These are phyloP conservation scores for Aspergillus felis DNA, from an alignment of 2,329 filamentous ascomycete species.

Conservation along the genomic window DNA sequence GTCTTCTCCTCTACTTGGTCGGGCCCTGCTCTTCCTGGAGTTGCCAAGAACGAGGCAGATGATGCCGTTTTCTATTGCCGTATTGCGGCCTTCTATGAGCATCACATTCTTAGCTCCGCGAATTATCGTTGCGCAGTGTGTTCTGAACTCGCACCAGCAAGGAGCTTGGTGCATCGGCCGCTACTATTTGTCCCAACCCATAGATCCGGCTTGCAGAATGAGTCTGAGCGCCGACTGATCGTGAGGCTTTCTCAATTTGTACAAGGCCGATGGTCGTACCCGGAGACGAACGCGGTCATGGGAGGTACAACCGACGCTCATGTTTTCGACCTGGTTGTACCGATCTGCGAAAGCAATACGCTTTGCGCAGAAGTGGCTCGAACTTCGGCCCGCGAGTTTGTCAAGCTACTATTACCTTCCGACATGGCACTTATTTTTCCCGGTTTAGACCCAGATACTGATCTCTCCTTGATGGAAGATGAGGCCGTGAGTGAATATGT, in stretches of 20 bases:
- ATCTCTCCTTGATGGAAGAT: background rate
- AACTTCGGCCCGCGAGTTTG: conserved; percentile 13
- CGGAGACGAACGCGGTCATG: conserved; percentile 10
- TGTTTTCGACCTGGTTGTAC: conserved; percentile 19
- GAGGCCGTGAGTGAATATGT: background rate
- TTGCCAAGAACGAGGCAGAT: conserved; percentile 6
- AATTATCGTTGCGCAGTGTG: conserved; percentile 21
- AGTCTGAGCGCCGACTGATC: conserved; percentile 7
- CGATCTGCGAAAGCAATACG: conserved; percentile 13
- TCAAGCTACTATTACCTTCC: conserved; percentile 10
- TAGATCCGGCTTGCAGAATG: background rate
- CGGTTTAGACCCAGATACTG: conserved; percentile 3
- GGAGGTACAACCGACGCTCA: conserved; percentile 14
- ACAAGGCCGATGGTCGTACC: conserved; percentile 15
- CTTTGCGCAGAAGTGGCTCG: conserved; percentile 18
- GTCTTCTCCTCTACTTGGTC: conserved; percentile 19
- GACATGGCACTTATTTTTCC: background rate
- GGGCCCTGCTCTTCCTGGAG: conserved; percentile 1
- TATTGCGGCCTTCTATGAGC: conserved; percentile 15
- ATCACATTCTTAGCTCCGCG: conserved; percentile 11
- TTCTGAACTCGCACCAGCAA: conserved; percentile 9
- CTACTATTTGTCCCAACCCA: conserved; percentile 14
- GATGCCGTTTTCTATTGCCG: conserved; percentile 12
- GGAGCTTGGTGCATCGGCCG: conserved; percentile 16
- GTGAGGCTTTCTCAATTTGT: conserved; percentile 17